Conservation (phyloP, 2,329 filamentous ascomycete species). For the Exophiala alcalophila region DNA sequence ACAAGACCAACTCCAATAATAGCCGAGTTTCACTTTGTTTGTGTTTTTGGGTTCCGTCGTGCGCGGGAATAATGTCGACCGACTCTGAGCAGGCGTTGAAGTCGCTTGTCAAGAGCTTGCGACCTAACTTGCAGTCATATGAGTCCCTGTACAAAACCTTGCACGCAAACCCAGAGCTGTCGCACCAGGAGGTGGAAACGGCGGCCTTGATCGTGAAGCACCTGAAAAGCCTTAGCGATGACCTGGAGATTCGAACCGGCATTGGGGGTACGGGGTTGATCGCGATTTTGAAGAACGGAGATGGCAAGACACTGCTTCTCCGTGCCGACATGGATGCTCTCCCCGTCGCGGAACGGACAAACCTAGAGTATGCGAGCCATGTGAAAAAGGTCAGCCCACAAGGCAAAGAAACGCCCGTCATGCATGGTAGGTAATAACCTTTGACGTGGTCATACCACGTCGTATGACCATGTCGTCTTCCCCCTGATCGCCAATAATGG, state of each 20-base stretch:
- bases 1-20: too few relatives aligned
- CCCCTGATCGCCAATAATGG: too few relatives aligned
- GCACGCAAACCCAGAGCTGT: constrained; percentile 58
- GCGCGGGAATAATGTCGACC: too few relatives aligned
- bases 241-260: constrained; percentile 37
- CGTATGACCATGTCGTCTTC: too few relatives aligned
- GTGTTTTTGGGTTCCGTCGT: too few relatives aligned
- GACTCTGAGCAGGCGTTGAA: too few relatives aligned
- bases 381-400: constrained; percentile 41
- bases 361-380: constrained; percentile 47
- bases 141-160: constrained; percentile 57
- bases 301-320: constrained; percentile 44
- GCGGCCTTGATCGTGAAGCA: constrained; percentile 46
- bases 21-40: too few relatives aligned
- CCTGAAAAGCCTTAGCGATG: constrained; percentile 33
- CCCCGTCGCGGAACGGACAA: constrained; percentile 48
- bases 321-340: constrained; percentile 51
- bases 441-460: too few relatives aligned
- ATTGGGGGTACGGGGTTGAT: constrained; percentile 47
- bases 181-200: constrained; percentile 53
- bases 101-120: too few relatives aligned
- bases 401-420: constrained; percentile 51
- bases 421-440: constrained; percentile 48
- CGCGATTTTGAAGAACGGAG: constrained; percentile 42
- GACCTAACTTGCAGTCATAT: constrained; percentile 35